Evolutionary conservation across 495 filamentous ascomycete genomes (phyloP), one percentile per base, ranked within the genome.

Genomic region (Thozetella sp.): DNA sequence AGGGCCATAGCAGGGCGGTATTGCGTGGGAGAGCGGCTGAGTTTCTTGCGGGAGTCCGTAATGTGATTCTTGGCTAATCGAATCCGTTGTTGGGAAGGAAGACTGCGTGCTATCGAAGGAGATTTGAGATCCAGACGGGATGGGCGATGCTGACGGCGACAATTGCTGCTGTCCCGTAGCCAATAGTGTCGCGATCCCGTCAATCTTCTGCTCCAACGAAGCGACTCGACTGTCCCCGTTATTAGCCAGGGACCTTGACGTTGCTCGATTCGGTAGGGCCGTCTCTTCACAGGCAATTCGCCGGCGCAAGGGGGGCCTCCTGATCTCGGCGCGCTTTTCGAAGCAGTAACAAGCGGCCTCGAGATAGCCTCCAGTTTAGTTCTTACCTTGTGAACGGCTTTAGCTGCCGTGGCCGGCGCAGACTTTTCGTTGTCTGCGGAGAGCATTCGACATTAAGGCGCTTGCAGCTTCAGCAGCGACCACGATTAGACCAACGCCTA

Each of bases 351-450:
- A n/a, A n/a, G n/a, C n/a, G n/a, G n/a, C n/a, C n/a, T n/a, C n/a
- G n/a, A n/a, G n/a, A n/a, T n/a, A n/a, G n/a, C n/a, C 27, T 20
- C 51, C 10, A 37, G n/a, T 12, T 43, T 15, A 22, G 26, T 19
- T 23, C 54, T 20, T 48, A 57, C 56, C 24, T 52, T 1, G 40
- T 25, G 1, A 19, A 37, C n/a, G 46, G 27, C 56, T 73, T 71
- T 9, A 73, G 54, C 34, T 68, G 68, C 54, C 71, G 60, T 15
- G 71, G 68, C 50, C 61, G 69, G 50, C 71, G 58, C n/a, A 73
- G 46, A 20, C 61, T 71, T 55, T 58, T 62, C 25, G 68, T 69
- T 1, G 68, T 67, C 59, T 71, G 67, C 19, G 71, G 58, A 27
- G 50, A n/a, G 58, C 71, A 73, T 22, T 53, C 4, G 19, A 64